Evolutionary conservation across 257 asterid genomes (phyloP), one percentile per base, ranked within the genome.

Genomic region (Leptodermis oblonga): DNA sequence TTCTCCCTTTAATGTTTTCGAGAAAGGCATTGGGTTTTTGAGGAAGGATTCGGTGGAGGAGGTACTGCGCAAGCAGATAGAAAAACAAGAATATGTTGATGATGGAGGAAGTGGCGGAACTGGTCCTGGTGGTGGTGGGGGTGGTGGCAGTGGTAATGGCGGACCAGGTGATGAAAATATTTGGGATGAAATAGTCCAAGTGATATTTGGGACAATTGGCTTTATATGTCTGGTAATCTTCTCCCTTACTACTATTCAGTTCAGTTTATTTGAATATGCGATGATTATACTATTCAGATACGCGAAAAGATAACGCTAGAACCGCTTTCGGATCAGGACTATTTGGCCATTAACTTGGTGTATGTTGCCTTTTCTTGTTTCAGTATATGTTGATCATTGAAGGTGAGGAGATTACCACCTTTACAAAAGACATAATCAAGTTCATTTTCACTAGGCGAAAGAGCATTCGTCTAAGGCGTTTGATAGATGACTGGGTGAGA

Each of bases 31-130:
- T 82, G 86, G 93, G 30, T 79, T 72, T 67, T 83, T 89, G 30
- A 83, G 72, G 74, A 89, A 89, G 78, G 83, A 83, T 64, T 87
- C 95, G 10, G 72, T 89, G 48, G 96, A 89, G 83, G 90, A 89
- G 62, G 46, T 87, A 12, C 70, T 89, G 79, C 86, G 77, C 79
- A 91, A 89, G 84, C 97, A 89, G 78, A 85, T 87, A 46, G 70
- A 85, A 83, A 87, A 87, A 71, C 83, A 86, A 76, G 96, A 92
- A 65, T 92, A 73, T 77, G 67, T 15, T 46, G 90, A 77, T 51
- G 97, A 69, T 70, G 90, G 93, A 70, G 92, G 85, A 48, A 59
- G 77, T 63, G 82, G 86, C 28, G 88, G 88, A 30, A 76, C 73
- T 67, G 74, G 70, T 53, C 83, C 83, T 62, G 80, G 83, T 23